phyloP scores from a whole-genome alignment of 202 grass and related monocot species.

The Bolboschoenoplectus hybrid region DNA sequence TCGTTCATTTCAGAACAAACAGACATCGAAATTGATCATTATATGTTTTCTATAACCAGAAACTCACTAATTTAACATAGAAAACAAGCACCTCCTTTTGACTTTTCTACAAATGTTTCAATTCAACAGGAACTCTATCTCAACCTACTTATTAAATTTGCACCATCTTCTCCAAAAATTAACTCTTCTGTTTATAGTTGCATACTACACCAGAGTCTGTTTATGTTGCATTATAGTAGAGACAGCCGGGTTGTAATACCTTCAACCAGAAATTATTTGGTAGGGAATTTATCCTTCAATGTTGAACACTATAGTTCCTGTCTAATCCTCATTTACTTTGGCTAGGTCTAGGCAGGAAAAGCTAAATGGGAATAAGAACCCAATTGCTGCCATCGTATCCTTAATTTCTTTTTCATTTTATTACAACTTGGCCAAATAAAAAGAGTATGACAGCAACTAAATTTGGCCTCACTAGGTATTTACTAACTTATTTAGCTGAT shows the following conservation, averaged over 20 bases:
- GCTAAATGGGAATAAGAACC: not conserved
- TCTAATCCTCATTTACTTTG: not conserved
- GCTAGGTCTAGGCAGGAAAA: not conserved
- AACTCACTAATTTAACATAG: conserved; percentile 22
- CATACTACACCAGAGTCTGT: not conserved
- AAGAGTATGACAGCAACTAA: not conserved
- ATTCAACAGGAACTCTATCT: not conserved
- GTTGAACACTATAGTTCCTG: not conserved
- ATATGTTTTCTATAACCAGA: conserved; percentile 32
- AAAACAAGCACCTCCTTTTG: conserved; percentile 11
- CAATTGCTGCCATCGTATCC: not conserved
- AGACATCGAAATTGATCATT: conserved; percentile 39
- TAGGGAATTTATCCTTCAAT: not conserved
- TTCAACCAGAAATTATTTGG: not conserved
- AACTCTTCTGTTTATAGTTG: not conserved
- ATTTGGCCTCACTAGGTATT: not conserved
- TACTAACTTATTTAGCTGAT: not conserved
- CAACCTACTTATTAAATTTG: not conserved
- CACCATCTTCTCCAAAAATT: conserved; percentile 28
- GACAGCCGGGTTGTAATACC: not conserved
- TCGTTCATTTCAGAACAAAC: conserved; percentile 48
- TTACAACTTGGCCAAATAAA: not conserved
- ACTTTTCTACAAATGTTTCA: not conserved
- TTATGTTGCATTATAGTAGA: not conserved
- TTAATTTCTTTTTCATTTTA: not conserved